Evolutionary conservation across 2,329 filamentous ascomycete genomes (phyloP), one percentile per base, ranked within the genome.

Genomic region (Hyphodiscus sp.): DNA sequence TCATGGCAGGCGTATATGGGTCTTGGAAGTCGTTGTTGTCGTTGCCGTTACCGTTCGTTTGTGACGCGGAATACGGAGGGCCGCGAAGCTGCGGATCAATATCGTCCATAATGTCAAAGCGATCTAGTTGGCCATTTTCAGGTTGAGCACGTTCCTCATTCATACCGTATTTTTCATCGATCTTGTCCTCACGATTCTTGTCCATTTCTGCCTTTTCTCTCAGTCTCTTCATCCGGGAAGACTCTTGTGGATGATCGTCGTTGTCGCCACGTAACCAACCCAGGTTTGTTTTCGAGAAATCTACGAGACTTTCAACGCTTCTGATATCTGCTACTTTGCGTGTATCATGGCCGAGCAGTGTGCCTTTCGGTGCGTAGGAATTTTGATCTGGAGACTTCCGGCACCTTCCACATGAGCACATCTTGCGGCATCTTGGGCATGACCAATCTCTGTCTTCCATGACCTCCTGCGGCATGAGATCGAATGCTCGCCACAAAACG

Each of bases 211-310:
- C 65, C 26, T 66, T 66, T 51, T 68, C 61, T 56, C 66, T 65
- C 43, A 68, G 56, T 57, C 62, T 64, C 52, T 65, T 61, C 63
- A 68, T 66, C 44, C 67, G 60, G 8, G 49, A 52, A 7, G 72
- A 75, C 45, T 75, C 74, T 44, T 74, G 65, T 2, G 70, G 69
- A 58, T 71, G 68, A 55, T 79, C 73, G 53, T 76, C 73, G n/a
- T 72, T 74, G 26, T 73, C 75, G 52, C 82, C 82, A 50, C 80
- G 79, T 47, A 97, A 73, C 90, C 91, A 96, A 43, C 79, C 81
- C 23, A 95, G 75, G 67, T 99, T 99, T 50, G 95, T 92, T 42
- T 89, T 77, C 23, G 88, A 84, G 69, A 96, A 96, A 67, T 97
- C 91, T 9, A 97, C 90, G 20, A 97, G 78, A 20, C 84, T 86